Evolutionary conservation across 352 stramenopile species (phyloP), one percentile per base, ranked within the genome.

Genomic region (Phytophthora hybrid): DNA sequence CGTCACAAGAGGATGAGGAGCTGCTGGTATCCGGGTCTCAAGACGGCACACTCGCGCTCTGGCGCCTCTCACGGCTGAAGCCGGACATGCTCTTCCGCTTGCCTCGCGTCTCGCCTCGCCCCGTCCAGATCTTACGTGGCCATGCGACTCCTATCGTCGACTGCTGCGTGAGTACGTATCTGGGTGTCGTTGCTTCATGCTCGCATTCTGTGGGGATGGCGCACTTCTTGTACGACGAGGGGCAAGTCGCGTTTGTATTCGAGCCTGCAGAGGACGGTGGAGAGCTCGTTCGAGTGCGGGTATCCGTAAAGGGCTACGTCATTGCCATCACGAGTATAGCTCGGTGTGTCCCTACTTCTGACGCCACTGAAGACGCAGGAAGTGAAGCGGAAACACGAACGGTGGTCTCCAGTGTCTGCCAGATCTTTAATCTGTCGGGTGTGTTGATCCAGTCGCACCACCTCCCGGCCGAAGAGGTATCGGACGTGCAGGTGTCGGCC

Each of bases 221-320:
- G 1, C 88, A 95, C 63, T 94, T 90, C 57, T 39, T 95, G 7
- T 85, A 94, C 58, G 85, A 92, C 21, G 78, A 92, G 57, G 89
- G 87, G 9, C 75, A 88, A 59, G 89, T 94, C 4, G 84, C 89
- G 5, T 94, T 93, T 59, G 66, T 78, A n/a, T 81, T 91, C 14
- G 78, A 88, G 60, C 82, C 76, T n/a, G 69, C 59, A 52, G 76
- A 62, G 11, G 37, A 47, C 7, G 52, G 41, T 19, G 69, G 63
- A 6, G 70, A 83, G 58, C 75, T 90, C n/a, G 79, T 77, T n/a
- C 78, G 83, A 8, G 80, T 91, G 1, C 69, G 82, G 5, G 8
- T 89, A 18, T 90, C 84, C 1, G 55, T 71, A 0, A 91, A 93
- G 65, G 88, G 88, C n/a, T 92, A 88, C 66, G 73, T 93, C 18